Evolutionary conservation across 2,329 filamentous ascomycete genomes (phyloP), one percentile per base, ranked within the genome.

Genomic region (Sclerotinia sclerotiorum): DNA sequence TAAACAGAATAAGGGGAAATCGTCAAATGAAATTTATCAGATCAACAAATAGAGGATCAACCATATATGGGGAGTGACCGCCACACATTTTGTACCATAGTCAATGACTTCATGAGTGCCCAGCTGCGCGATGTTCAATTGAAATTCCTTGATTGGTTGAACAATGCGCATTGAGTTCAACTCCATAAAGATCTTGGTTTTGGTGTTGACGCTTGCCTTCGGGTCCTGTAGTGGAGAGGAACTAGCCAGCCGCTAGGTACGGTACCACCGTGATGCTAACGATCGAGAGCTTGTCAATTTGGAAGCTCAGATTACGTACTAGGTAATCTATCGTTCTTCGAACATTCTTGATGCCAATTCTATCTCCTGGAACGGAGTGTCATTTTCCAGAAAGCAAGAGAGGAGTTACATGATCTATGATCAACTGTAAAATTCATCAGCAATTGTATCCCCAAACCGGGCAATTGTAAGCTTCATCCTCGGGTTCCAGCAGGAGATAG

Each of bases 251-350:
- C n/a, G 19, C 42, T 49, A 19, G 44, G 24, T n/a, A 27, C 39
- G 49, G 35, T 39, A 29, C 13, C 2, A 27, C 61, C 5, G 24
- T 13, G 11, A 54, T 66, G n/a, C 42, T 5, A 46, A 49, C 29
- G 64, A 58, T 58, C 52, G 52, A 66, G 64, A 48, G 29, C 52
- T 24, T 46, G 19, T 57, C 39, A 52, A 66, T 48, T 35, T 66
- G 52, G 13, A 66, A 48, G 19, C 42, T 48, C 5, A 7, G 29
- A 4, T 63, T 51, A 49, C 32, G 19, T 51, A 58, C n/a, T 24
- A 42, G 42, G 21, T 44, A 55, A 56, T 29, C n/a, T 29, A 19
- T 29, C 29, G 35, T 13, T 55, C 52, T 55, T n/a, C 5, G 29
- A 35, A 13, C 5, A 35, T 35, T 13, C 27, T 3, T 35, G 10